Evolutionary conservation across 1,284 basidiomycete species (phyloP).

Genomic region (Leccinum olivaceoglutinosum): DNA sequence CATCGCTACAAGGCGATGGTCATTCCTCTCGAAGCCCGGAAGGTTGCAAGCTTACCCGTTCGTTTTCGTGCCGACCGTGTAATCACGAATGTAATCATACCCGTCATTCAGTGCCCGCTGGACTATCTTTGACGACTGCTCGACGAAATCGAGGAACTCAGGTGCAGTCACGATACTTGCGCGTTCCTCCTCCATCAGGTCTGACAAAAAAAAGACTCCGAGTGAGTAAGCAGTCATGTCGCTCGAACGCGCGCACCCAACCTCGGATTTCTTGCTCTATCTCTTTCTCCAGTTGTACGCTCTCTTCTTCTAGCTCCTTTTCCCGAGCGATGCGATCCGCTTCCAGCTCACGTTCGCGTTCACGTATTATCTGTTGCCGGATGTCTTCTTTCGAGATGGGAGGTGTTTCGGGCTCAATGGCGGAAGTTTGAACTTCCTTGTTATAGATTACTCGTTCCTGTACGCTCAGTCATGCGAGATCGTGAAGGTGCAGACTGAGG

Average conservation of each 20-base stretch:
- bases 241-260: slow-evolving; percentile 25
- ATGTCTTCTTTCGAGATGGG: slow-evolving; percentile 66
- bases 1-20: slow-evolving; percentile 54
- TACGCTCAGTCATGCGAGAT: slow-evolving; percentile 3
- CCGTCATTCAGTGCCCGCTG: slow-evolving; percentile 93
- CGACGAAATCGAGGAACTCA: slow-evolving; percentile 91
- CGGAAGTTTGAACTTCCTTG: slow-evolving; percentile 87
- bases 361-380: slow-evolving; percentile 61
- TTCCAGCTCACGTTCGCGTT: slow-evolving; percentile 61
- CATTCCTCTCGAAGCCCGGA: not conserved
- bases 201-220: slow-evolving; percentile 35
- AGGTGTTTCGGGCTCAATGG: slow-evolving; percentile 49
- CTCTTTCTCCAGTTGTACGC: slow-evolving; percentile 71
- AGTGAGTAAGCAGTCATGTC: not conserved
- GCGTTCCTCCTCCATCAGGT: slow-evolving; percentile 82
- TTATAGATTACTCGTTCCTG: slow-evolving; percentile 90
- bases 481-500: not conserved
- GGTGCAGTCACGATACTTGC: slow-evolving; percentile 77
- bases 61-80: slow-evolving; percentile 78
- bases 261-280: slow-evolving; percentile 80
- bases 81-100: slow-evolving; percentile 96
- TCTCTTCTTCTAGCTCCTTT: slow-evolving; percentile 77
- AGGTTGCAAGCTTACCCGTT: slow-evolving; percentile 49
- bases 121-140: slow-evolving; percentile 91
- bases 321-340: slow-evolving; percentile 68